Conservation (phyloP, 768 basidiomycete species). For the Cubamyces sp. region DNA sequence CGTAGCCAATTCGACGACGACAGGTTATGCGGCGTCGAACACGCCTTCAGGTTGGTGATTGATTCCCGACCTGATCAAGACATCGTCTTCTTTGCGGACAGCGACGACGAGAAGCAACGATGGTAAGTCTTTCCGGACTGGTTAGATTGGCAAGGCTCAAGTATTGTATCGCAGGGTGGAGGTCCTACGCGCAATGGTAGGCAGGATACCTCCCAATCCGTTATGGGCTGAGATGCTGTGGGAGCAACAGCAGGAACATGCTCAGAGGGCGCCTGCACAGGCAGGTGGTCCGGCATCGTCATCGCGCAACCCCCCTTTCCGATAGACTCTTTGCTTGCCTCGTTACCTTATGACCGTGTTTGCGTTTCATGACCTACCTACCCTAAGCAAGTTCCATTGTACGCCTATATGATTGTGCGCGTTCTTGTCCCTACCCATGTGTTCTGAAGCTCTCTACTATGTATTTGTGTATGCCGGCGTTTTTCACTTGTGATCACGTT, state of each 20-base stretch:
- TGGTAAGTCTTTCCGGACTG: constrained; percentile 58
- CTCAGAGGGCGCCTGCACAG: constrained; percentile 17
- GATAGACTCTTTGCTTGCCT: too few relatives aligned
- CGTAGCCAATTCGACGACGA: constrained; percentile 60
- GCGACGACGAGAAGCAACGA: constrained; percentile 80
- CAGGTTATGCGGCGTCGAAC: constrained; percentile 66
- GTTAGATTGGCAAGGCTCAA: constrained; percentile 9
- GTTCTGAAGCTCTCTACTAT: constrained; percentile 2
- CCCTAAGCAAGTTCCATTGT: too few relatives aligned
- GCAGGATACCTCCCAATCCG: constrained; percentile 89
- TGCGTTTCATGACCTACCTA: too few relatives aligned
- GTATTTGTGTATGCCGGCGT: constrained; percentile 9
- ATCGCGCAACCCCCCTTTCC: too few relatives aligned
- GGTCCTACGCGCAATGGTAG: constrained; percentile 81
- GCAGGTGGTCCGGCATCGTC: too few relatives aligned
- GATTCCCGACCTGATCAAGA: constrained; percentile 61
- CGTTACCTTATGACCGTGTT: too few relatives aligned
- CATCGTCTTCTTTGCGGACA: constrained; percentile 91
- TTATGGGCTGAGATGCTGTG: constrained; percentile 92
- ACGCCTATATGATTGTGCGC: too few relatives aligned
- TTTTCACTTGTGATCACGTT: too few relatives aligned
- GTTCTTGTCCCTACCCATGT: not conserved
- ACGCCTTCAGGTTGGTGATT: constrained; percentile 86
- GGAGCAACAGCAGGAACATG: constrained; percentile 69
- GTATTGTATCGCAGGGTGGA: constrained; percentile 64